Percentiles rank a stretch among this genome's conserved stretches.
phyloP scores from a whole-genome alignment of 805 yeast species.

The Lipomyces mesembrius region DNA sequence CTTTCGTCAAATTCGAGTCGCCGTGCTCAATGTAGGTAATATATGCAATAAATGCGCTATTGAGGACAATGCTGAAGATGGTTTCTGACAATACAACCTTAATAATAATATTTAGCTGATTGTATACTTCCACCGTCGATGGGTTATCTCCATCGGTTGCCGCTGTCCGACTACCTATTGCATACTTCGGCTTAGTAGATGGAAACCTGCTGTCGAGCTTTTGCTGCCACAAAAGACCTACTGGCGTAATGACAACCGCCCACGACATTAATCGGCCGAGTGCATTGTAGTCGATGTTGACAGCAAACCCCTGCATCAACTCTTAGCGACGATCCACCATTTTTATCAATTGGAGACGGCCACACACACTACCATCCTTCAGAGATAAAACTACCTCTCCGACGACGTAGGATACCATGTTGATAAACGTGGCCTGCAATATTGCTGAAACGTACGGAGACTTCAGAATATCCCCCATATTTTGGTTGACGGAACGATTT shows the following conservation, averaged over 20 bases:
- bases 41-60: slow-evolving; percentile 6
- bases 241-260: slow-evolving; percentile 24
- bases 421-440: neutral
- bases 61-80: slow-evolving; percentile 12
- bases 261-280: slow-evolving; percentile 45
- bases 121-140: neutral
- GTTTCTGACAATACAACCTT: slow-evolving; percentile 20
- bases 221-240: slow-evolving; percentile 20
- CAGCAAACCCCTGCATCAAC: neutral
- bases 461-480: neutral
- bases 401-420: neutral
- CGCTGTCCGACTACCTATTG: neutral
- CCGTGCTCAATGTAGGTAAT: neutral
- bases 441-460: neutral
- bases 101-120: slow-evolving; percentile 18
- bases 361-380: neutral
- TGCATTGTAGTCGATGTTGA: slow-evolving; percentile 28
- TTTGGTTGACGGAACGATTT: neutral
- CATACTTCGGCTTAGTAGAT: neutral
- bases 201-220: slow-evolving; percentile 17
- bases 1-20: neutral
- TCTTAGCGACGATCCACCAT: neutral
- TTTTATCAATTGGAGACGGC: neutral
- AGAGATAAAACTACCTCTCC: neutral
- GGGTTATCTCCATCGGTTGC: neutral